Evolutionary conservation across 2,329 filamentous ascomycete species (phyloP), one percentile per base, ranked within the genome.

Genomic region (Corniculantispora saksenae): DNA sequence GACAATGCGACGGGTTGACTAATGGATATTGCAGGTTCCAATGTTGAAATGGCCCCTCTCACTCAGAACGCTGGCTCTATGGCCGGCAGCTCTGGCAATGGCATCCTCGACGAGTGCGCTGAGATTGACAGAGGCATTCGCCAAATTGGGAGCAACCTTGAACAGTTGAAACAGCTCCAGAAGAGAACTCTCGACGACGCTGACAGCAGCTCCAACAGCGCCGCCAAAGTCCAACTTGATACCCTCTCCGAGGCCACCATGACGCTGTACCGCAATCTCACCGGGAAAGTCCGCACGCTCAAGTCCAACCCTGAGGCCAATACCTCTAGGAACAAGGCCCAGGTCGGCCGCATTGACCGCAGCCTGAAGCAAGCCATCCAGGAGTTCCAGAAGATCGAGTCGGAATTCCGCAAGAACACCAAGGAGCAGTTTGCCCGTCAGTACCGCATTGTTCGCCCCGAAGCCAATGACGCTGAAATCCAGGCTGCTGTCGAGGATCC

Each of bases 401-500:
- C 87, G 1, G 85, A 89, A 25, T 97, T 94, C 84, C 87, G 91
- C 74, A 91, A 91, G 78, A 89, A 90, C 70, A 88, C 92, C 38
- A 86, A 92, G 75, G 91, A 93, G 58, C 92, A 96, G 78, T 91
- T 96, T 80, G 91, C 89, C 69, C 87, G 95, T 63, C 93, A 97
- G 76, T 97, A 96, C 79, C 87, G 91, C 66, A 97, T 98, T 75
- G 94, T 95, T 63, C 86, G 89, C 69, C 92, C 93, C 25, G 89
- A 97, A 65, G 92, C 92, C 3, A 86, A 87, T 32, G 91, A 95
- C 62, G 82, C 84, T 51, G 93, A 98, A 77, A 87, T 97, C 32
- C 84, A 86, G 66, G 86, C 90, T 65, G 93, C 92, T 19, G 90
- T 94, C 0, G 88, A 94, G 72, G 88, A 92, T 71, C 84, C 85